Conservation (phyloP, 2,329 filamentous ascomycete genomes). For the Periconia macrospinosa region DNA sequence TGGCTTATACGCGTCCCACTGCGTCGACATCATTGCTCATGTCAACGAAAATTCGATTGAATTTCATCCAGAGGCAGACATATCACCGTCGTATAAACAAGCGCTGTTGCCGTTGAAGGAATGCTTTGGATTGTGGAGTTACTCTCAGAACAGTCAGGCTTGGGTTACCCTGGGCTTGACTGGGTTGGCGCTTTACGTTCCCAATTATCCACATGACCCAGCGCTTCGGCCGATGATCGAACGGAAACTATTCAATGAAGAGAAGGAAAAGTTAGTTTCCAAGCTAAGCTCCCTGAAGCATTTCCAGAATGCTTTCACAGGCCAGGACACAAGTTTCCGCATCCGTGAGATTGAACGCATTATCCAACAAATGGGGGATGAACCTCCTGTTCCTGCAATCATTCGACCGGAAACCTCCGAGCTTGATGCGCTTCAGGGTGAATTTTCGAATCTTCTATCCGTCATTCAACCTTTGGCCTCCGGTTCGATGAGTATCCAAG, state of each 20-base stretch:
- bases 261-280: slow-evolving; percentile 57
- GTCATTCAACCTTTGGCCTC: slow-evolving; percentile 33
- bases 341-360: slow-evolving; percentile 65
- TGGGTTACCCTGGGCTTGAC: slow-evolving; percentile 78
- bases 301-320: slow-evolving; percentile 70
- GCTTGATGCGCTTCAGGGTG: slow-evolving; percentile 73
- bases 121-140: slow-evolving; percentile 4
- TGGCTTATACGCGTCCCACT: slow-evolving; percentile 26
- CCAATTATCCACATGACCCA: slow-evolving; percentile 85
- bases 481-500: slow-evolving; percentile 22
- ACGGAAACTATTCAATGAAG: slow-evolving; percentile 59
- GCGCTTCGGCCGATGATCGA: slow-evolving; percentile 65
- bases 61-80: slow-evolving; percentile 12
- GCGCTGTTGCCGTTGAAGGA: slow-evolving; percentile 24
- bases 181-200: slow-evolving; percentile 78
- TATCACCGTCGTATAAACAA: slow-evolving; percentile 36
- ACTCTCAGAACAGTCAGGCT: slow-evolving; percentile 43
- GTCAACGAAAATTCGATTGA: slow-evolving; percentile 4
- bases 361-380: slow-evolving; percentile 64
- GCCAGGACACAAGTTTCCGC: slow-evolving; percentile 68
- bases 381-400: slow-evolving; percentile 67
- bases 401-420: slow-evolving; percentile 72
- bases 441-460: slow-evolving; percentile 73
- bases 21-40: slow-evolving; percentile 11
- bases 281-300: slow-evolving; percentile 63